Percentiles rank a stretch among this genome's conserved stretches.
phyloP scores from a whole-genome alignment of 176 grass and related monocot species.

The Phyllostachys edulis region DNA sequence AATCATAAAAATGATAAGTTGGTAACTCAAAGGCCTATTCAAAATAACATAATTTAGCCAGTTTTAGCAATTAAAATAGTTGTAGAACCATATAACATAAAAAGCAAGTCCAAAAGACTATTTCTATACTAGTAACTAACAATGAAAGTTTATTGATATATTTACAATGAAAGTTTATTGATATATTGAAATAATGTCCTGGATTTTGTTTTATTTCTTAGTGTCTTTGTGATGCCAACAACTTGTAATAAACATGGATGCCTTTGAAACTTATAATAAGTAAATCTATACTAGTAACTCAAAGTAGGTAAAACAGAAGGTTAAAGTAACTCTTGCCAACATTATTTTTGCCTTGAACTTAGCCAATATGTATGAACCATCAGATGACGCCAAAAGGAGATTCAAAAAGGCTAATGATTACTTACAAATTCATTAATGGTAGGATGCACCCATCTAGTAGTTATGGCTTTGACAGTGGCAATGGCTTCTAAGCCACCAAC shows the following conservation, averaged over 20 bases:
- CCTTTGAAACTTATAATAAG: neutral
- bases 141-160: neutral
- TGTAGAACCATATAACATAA: too few relatives aligned
- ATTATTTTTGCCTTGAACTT: neutral
- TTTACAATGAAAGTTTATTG: neutral
- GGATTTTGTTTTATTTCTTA: neutral
- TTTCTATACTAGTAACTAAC: neutral
- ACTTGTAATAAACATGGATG: neutral
- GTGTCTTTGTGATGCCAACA: neutral
- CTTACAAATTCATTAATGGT: too few relatives aligned
- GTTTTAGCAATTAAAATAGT: too few relatives aligned
- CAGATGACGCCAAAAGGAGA: neutral
- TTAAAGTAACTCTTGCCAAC: neutral
- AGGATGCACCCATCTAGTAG: slow-evolving; percentile 60
- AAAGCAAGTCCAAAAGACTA: too few relatives aligned
- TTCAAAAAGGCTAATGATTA: neutral
- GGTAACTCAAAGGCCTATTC: too few relatives aligned
- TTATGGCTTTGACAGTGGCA: slow-evolving; percentile 56
- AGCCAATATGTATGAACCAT: neutral
- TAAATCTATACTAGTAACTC: neutral
- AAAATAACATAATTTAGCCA: too few relatives aligned
- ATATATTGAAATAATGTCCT: neutral
- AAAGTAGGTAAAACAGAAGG: neutral
- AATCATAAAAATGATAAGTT: too few relatives aligned
- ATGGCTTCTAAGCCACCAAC: slow-evolving; percentile 60